Evolutionary conservation across 73 alveolate species (phyloP).

Genomic region (Paramecium octaurelia): DNA sequence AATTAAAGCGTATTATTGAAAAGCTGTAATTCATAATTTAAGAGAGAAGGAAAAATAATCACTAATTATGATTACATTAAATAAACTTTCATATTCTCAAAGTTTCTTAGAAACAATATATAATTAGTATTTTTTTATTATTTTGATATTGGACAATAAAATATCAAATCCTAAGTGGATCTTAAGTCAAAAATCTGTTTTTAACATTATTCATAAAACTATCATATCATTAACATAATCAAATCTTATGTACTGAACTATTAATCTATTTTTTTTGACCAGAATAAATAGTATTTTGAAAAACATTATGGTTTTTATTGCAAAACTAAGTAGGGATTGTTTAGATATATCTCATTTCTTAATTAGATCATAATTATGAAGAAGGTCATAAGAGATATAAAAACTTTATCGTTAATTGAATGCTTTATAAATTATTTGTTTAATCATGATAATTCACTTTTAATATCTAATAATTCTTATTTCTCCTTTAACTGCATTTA

Average conservation of each 20-base stretch:
- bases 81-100: not conserved
- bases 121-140: not conserved
- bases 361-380: not conserved
- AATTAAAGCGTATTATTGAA: not conserved
- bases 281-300: no score
- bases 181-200: no score
- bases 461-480: not conserved
- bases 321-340: no score
- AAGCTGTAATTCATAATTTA: not conserved
- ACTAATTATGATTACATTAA: not conserved
- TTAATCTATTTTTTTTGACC: no score
- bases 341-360: no score
- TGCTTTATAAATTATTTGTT: not conserved
- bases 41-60: not conserved
- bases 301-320: no score
- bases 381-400: not conserved
- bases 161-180: not conserved
- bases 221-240: no score
- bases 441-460: not conserved
- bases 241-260: not conserved
- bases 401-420: not conserved
- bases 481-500: not conserved
- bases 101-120: not conserved
- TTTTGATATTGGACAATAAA: not conserved
- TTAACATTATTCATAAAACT: no score